Evolutionary conservation across 352 stramenopile species (phyloP), one percentile per base, ranked within the genome.

Genomic region (Phytophthora chlamydospora): DNA sequence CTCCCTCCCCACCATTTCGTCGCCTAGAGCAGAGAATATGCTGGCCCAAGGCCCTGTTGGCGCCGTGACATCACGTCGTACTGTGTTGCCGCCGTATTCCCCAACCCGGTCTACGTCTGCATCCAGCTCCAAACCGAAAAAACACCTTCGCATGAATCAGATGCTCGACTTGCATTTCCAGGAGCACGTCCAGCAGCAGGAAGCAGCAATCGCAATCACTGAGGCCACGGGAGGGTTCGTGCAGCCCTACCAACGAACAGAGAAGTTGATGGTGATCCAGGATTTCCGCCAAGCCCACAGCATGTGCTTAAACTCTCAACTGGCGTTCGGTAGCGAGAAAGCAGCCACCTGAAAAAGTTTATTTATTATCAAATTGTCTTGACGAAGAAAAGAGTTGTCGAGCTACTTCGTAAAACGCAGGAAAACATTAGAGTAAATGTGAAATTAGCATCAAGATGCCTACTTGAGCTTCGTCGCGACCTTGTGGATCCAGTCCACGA

Each of bases 401-500:
- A 33, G 16, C 11, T 55, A n/a, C n/a, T n/a, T n/a, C n/a, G n/a
- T 24, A 29, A 61, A 61, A 67, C 39, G n/a, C 16, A 49, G 17
- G 9, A 45, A 50, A 56, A 44, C 12, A 54, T 55, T 38, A 53
- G 14, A 29, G 11, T 42, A 62, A 21, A 46, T 44, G 55, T 33
- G 12, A 17, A 41, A 31, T 45, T 29, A 42, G 40, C n/a, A 14
- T 35, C 17, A 34, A 32, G 1, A 16, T 16, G 10, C 19, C 38
- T 70, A 93, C 54, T 82, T 85, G 33, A 95, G 57, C 40, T 75
- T 82, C 9, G 71, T 91, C 27, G 83, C 83, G 34, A 90, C 62
- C 68, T 96, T 95, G 71, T 97, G 90, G 19, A 95, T 91, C 59
- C 90, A 89, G 48, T 97, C 90, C 47, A 95, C 80, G 54, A 97